Conservation (phyloP, 2,329 filamentous ascomycete species). For the Penicillium sp. region DNA sequence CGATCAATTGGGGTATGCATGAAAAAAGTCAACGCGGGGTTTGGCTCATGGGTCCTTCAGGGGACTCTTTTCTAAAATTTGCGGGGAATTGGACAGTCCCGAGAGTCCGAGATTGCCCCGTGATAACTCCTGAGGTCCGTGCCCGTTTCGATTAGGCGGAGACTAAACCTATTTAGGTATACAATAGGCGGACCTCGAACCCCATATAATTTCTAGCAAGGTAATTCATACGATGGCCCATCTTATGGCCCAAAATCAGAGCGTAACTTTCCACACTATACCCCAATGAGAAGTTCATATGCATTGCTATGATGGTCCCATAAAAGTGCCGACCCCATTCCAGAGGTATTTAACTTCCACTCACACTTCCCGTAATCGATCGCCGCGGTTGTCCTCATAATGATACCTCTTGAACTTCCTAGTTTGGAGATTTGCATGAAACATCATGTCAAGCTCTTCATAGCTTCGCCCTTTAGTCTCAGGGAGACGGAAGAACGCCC, state of each 20-base stretch:
- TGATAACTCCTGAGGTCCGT: neutral
- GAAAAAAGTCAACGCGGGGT: neutral
- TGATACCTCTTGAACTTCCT: neutral
- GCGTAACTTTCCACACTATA: too few relatives aligned
- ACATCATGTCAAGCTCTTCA: neutral
- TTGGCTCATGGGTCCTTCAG: neutral
- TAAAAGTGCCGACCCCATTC: too few relatives aligned
- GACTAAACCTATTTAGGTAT: neutral
- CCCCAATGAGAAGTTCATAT: too few relatives aligned
- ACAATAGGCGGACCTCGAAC: neutral
- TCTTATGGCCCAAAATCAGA: too few relatives aligned
- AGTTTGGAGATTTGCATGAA: neutral
- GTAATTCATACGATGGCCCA: too few relatives aligned
- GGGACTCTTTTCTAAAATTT: neutral
- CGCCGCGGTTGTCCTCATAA: neutral
- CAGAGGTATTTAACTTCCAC: neutral
- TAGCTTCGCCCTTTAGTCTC: neutral
- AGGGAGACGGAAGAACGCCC: constrained; percentile 27
- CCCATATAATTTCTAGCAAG: neutral
- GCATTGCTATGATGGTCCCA: too few relatives aligned
- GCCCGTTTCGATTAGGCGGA: neutral
- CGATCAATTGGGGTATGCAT: neutral
- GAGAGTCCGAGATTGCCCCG: too few relatives aligned
- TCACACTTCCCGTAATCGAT: neutral
- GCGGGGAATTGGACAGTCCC: neutral